phyloP scores from a whole-genome alignment of 345 rosid species.

The Salix brachista region DNA sequence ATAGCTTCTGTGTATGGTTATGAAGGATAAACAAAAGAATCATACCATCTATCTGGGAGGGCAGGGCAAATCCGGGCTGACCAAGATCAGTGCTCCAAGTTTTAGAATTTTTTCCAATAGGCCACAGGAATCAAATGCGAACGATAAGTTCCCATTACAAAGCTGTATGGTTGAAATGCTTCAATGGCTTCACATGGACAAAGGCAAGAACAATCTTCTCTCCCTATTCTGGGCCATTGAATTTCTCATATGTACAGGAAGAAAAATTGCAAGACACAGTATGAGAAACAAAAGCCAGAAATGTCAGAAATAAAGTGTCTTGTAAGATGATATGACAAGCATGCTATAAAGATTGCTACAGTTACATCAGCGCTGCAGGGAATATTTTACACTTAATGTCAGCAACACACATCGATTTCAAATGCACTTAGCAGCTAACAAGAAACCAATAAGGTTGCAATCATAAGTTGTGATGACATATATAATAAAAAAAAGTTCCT shows the following conservation, averaged over 20 bases:
- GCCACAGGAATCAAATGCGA: slow-evolving; percentile 1
- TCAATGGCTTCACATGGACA: slow-evolving; percentile 38
- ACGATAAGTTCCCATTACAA: neutral
- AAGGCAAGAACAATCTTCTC: slow-evolving; percentile 40
- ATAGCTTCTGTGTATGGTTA: slow-evolving; percentile 13
- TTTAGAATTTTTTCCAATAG: neutral
- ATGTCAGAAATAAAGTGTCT: slow-evolving; percentile 26
- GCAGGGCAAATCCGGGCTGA: neutral
- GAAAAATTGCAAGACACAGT: slow-evolving; percentile 29
- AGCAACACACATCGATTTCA: neutral
- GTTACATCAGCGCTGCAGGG: slow-evolving; percentile 42
- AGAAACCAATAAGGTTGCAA: neutral
- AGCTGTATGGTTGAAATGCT: slow-evolving; percentile 6
- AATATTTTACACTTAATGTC: slow-evolving; percentile 1
- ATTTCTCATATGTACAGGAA: slow-evolving; percentile 36
- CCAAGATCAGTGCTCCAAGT: slow-evolving; percentile 12
- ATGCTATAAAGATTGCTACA: slow-evolving; percentile 34
- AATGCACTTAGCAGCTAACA: neutral
- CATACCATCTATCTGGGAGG: slow-evolving; percentile 17
- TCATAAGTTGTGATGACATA: neutral
- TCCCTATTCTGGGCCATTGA: slow-evolving; percentile 41
- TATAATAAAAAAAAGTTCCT: neutral
- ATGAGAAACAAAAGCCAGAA: slow-evolving; percentile 31
- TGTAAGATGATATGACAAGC: slow-evolving; percentile 33
- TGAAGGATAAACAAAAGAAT: slow-evolving; percentile 7